A percentile compares a stretch with the other conserved stretches of the same genome.
phyloP scores from a whole-genome alignment of 208 protist species.

The Zelonia costaricensis region DNA sequence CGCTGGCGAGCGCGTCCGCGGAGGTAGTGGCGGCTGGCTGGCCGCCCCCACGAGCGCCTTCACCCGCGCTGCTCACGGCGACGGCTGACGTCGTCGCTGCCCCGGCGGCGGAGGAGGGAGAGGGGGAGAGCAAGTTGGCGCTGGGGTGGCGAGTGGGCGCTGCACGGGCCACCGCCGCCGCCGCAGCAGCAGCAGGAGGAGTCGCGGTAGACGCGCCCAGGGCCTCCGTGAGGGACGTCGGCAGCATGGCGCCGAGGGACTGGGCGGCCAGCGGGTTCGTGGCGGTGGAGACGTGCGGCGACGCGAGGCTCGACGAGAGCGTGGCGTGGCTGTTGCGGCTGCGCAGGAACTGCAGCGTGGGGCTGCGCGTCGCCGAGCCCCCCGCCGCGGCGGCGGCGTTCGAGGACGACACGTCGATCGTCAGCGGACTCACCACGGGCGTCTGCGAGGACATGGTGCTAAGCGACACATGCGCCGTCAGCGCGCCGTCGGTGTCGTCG shows the following conservation, averaged over 20 bases:
- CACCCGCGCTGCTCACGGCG: no score
- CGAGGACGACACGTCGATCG: conserved; percentile 5
- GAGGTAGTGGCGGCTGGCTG: not conserved
- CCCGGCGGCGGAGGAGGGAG: no score
- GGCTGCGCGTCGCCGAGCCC: not conserved
- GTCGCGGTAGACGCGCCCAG: no score
- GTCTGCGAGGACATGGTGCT: conserved; percentile 12
- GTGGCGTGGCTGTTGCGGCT: not conserved
- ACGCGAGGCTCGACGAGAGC: not conserved
- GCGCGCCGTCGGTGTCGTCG: conserved; percentile 1
- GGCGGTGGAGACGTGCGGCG: not conserved
- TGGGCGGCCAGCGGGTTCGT: no score
- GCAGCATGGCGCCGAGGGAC: no score
- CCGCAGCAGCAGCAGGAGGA: no score
- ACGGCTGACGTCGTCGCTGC: no score
- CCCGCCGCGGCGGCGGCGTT: no score
- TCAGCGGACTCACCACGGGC: conserved; percentile 11
- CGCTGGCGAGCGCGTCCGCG: not conserved
- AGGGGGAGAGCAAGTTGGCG: no score
- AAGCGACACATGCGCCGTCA: conserved; percentile 15
- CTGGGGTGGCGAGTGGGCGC: no score
- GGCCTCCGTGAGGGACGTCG: no score
- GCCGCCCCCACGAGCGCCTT: not conserved
- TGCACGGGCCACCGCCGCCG: no score
- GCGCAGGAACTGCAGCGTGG: not conserved